phyloP scores from a whole-genome alignment of 768 basidiomycete species.

The Tylopilus subfusipes region DNA sequence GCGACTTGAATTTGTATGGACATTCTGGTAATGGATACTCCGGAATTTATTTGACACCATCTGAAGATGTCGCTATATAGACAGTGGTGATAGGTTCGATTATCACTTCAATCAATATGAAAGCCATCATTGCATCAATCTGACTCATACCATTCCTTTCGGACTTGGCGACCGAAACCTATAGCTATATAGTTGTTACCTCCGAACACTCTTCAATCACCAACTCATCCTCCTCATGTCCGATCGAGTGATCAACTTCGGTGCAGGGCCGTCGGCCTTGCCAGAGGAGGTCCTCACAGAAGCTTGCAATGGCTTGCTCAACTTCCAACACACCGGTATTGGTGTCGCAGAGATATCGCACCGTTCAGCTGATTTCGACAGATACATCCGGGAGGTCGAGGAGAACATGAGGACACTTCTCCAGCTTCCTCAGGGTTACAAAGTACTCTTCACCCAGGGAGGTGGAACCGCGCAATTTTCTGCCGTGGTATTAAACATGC shows the following conservation, averaged over 20 bases:
- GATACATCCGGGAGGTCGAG: slow-evolving; percentile 61
- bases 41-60: too few species aligned
- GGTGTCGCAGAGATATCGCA: slow-evolving; percentile 97
- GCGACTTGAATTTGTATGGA: neutral
- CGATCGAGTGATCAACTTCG: slow-evolving; percentile 77
- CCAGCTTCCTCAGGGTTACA: slow-evolving; percentile 76
- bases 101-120: too few species aligned
- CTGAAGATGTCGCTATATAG: too few species aligned
- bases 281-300: slow-evolving; percentile 83
- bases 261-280: slow-evolving; percentile 90
- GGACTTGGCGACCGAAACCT: neutral
- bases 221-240: slow-evolving; percentile 18
- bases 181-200: neutral
- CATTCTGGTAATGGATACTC: neutral
- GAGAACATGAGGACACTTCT: slow-evolving; percentile 72
- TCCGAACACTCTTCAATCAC: neutral
- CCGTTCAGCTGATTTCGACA: slow-evolving; percentile 84
- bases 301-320: slow-evolving; percentile 80
- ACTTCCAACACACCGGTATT: slow-evolving; percentile 88
- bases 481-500: slow-evolving; percentile 86
- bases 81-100: neutral
- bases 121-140: neutral
- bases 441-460: slow-evolving; percentile 90
- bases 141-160: neutral
- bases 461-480: slow-evolving; percentile 93